A percentile compares a stretch with the other conserved stretches of the same genome.
phyloP scores from a whole-genome alignment of 1,284 basidiomycete species.

The Vanrija sp. region DNA sequence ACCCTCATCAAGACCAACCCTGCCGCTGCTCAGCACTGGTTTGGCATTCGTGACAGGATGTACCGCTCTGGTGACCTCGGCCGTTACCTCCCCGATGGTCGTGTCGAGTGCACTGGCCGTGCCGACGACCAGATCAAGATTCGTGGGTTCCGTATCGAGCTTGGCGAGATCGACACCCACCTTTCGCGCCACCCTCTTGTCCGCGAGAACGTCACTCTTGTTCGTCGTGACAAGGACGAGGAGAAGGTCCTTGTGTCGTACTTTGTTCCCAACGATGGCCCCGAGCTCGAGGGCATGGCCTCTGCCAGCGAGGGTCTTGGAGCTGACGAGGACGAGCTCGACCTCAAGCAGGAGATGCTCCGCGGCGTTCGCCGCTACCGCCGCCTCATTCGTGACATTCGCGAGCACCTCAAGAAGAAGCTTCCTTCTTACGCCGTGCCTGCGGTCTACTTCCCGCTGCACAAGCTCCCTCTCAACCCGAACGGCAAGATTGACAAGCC shows the following conservation, averaged over 20 bases:
- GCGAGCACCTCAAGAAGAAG: constrained; percentile 96
- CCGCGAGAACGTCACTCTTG: constrained; percentile 94
- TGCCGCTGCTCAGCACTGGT: constrained; percentile 74
- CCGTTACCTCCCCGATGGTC: constrained; percentile 86
- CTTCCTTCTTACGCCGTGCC: constrained; percentile 90
- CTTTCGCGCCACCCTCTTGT: constrained; percentile 90
- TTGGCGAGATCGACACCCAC: constrained; percentile 97
- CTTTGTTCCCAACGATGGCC: constrained; percentile 82
- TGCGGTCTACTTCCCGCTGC: constrained; percentile 89
- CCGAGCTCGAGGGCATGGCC: constrained; percentile 66
- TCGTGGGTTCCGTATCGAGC: constrained; percentile 97
- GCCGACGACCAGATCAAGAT: constrained; percentile 99
- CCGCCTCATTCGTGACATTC: constrained; percentile 84
- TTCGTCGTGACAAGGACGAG: constrained; percentile 96
- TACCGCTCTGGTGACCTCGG: constrained; percentile 97
- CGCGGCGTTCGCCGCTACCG: constrained; percentile 77
- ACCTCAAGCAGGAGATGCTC: constrained; percentile 55
- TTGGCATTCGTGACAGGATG: constrained; percentile 96
- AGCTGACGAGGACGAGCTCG: constrained; percentile 55
- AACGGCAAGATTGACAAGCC: constrained; percentile 99
- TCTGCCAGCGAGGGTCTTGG: constrained; percentile 61
- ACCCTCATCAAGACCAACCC: constrained; percentile 63
- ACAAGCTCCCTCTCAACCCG: constrained; percentile 95
- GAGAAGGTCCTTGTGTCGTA: constrained; percentile 99
- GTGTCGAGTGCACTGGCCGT: constrained; percentile 94